Base-by-base conservation (phyloP, 306 rosid genomes). In the Casuarina glauca region DNA sequence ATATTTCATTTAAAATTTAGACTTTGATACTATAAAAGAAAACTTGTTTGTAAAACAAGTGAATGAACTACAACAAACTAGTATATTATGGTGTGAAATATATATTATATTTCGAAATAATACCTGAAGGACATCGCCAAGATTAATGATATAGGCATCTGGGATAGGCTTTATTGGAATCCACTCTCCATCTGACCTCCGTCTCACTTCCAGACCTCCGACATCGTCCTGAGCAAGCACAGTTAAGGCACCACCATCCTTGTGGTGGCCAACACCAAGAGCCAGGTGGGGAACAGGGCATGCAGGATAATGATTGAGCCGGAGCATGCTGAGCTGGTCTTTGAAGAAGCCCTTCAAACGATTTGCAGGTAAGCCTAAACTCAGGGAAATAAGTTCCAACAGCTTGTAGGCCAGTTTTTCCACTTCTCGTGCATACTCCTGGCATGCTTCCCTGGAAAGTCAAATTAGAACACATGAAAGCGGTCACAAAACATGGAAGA, bases 231-330 rank as follows among this genome's bases (percentile, higher is more conserved):
- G 93, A 9, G 92, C 87, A 16, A 95, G 97, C 55, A 92, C 78
- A 36, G 93, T 92, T 38, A 95, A 68, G 55, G 81, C 97, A 2
- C 95, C 91, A 0, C 87, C 73, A 82, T 95, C 98, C 80, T 90
- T 95, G 86, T 95, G 98, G 4, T 67, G 97, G 9, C 98, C 98
- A 38, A 92, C 88, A 5, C 98, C 98, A 7, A 94, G 93, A 54
- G 90, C 97, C 3, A 90, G 82, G 60, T 88, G 77, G 41, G 98
- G 95, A 32, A 66, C 83, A 36, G 95, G 92, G 45, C 97, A 92
- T 3, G 90, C 88, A 17, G 98, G 97, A 73, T 94, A 94, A 76
- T 74, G 87, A 35, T 90, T 94, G 71, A 94, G 75, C 58, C 98
- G 68, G 45, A 87, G 61, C 38, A 78, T 8, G 80, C 89, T 92